A percentile compares a stretch with the other conserved stretches of the same genome.
Evolutionary conservation across 176 grass and related monocot genomes (phyloP).

Genomic region (Aechmea fasciata): DNA sequence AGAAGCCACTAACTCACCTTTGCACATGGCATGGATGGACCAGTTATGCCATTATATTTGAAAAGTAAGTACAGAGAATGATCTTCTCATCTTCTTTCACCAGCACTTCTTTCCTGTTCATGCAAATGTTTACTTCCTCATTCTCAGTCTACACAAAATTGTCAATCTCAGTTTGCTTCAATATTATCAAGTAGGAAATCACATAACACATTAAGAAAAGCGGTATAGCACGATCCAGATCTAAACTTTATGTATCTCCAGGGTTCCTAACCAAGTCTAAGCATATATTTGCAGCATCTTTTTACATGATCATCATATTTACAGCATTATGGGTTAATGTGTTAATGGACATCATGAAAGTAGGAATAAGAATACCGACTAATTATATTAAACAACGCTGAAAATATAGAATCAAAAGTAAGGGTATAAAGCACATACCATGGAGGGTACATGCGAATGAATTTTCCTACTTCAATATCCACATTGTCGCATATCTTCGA

Average conservation of each 20-base stretch:
- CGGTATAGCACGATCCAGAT: background rate
- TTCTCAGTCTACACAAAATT: no score
- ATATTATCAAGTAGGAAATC: background rate
- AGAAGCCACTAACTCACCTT: background rate
- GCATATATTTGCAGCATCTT: background rate
- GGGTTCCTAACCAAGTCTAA: background rate
- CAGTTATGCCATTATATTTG: slow-evolving; percentile 26
- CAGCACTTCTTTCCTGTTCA: slow-evolving; percentile 68
- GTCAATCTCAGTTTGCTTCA: background rate
- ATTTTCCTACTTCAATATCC: slow-evolving; percentile 64
- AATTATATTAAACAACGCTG: background rate
- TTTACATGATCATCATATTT: background rate
- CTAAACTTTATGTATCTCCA: background rate
- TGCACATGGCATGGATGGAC: background rate
- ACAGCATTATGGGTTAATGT: background rate
- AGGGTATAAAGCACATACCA: slow-evolving; percentile 39
- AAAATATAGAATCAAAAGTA: background rate
- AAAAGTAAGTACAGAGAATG: slow-evolving; percentile 78
- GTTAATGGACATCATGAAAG: background rate
- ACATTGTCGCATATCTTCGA: slow-evolving; percentile 63
- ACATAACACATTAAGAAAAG: background rate
- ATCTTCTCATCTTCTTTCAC: slow-evolving; percentile 45
- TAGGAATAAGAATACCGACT: background rate
- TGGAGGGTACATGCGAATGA: slow-evolving; percentile 60
- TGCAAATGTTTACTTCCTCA: no score